Conservation (phyloP, 208 protist genomes). For the Crithidia thermophila region DNA sequence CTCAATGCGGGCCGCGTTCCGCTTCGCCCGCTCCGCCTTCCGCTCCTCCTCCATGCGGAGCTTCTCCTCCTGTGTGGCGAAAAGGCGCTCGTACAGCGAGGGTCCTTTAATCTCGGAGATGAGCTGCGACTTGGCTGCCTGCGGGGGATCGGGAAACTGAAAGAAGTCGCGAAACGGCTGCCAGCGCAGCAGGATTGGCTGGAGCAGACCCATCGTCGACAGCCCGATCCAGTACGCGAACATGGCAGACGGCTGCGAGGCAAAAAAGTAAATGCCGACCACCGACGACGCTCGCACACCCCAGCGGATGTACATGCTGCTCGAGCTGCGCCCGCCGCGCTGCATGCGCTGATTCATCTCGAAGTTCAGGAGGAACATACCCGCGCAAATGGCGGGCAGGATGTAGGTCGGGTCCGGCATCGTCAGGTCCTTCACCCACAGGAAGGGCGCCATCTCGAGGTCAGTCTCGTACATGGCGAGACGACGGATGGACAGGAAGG, state of each 20-base stretch:
- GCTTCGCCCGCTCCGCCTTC: constrained; percentile 38
- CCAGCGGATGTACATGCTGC: constrained; percentile 82
- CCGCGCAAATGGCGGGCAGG: constrained; percentile 76
- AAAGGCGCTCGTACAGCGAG: constrained; percentile 76
- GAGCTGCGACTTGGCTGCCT: constrained; percentile 66
- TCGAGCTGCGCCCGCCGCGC: constrained; percentile 73
- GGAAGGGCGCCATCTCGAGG: constrained; percentile 80
- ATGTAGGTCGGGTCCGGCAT: constrained; percentile 88
- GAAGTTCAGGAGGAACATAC: constrained; percentile 90
- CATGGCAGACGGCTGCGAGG: constrained; percentile 80
- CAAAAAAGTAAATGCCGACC: constrained; percentile 81
- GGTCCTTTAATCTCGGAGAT: constrained; percentile 64
- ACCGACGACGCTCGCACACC: constrained; percentile 61
- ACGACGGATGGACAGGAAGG: constrained; percentile 84
- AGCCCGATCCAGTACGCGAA: constrained; percentile 92
- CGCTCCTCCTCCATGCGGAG: constrained; percentile 48
- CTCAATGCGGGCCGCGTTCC: constrained; percentile 58
- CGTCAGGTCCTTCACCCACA: constrained; percentile 85
- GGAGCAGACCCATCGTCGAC: constrained; percentile 76
- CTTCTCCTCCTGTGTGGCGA: constrained; percentile 69
- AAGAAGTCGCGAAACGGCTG: constrained; percentile 89
- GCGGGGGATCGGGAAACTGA: constrained; percentile 79
- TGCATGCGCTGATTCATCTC: constrained; percentile 91
- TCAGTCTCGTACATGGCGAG: constrained; percentile 86
- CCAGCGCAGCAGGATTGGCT: constrained; percentile 84